Base-by-base conservation (phyloP, 352 stramenopile genomes). In the Phytopythium chamaehyphon region DNA sequence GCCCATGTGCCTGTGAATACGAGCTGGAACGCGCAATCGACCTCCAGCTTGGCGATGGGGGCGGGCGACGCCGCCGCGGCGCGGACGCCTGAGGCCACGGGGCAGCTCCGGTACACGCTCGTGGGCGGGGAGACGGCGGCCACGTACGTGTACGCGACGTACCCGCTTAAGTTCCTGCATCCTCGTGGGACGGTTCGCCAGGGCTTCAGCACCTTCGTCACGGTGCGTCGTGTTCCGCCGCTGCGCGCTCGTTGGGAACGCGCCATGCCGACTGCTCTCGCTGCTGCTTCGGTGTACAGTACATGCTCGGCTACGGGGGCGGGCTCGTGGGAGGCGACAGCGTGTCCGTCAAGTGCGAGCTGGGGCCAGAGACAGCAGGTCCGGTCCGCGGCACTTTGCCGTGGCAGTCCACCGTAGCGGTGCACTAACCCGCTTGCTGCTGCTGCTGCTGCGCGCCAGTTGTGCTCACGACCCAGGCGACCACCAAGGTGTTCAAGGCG, bases 401-500 rank as follows among this genome's bases (percentile, higher is more conserved):
- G 40, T 24, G 21, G 4, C 1, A 4, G n/a, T 6, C 40, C 11
- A 40, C 19, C 11, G 8, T 16, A 28, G 10, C 46, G 12, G n/a
- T n/a, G n/a, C n/a, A n/a, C n/a, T n/a, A 14, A 43, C 28, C 59
- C 33, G 57, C 42, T 39, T 36, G 37, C 15, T 57, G 40, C 55
- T 43, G 40, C 36, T 26, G 19, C 23, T 44, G n/a, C n/a, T n/a
- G n/a, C 26, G 26, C 18, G 42, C 38, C 45, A 89, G 80, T 83
- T 23, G 80, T 92, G 18, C 58, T 95, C 37, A 73, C 64, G 21
- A 95, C 82, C 8, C 84, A 95, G 45, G 80, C 84, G 19, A 93
- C 84, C 3, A 95, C 84, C n/a, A 95, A 95, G 51, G 82, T 95
- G 42, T 95, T 90, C 66, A 92, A 92, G 57, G 64, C 75, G 12